Conservation (phyloP, 345 rosid species). For the Aquilaria yunnanensis region DNA sequence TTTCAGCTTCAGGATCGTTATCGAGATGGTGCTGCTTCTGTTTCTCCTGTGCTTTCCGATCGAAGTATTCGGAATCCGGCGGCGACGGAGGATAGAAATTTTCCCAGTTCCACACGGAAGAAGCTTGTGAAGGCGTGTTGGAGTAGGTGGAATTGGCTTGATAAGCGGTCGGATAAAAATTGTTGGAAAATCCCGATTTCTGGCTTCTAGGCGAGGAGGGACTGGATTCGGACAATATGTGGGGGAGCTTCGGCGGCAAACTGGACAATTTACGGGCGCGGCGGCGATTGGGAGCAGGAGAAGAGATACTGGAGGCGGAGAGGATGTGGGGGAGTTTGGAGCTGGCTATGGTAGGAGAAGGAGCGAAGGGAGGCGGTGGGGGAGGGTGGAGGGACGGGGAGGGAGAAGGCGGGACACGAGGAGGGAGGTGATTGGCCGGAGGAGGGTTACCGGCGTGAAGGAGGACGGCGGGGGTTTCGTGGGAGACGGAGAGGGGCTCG, state of each 20-base stretch:
- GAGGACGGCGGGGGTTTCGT: conserved; percentile 78
- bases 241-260: conserved; percentile 54
- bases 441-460: conserved; percentile 36
- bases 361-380: conserved; percentile 33
- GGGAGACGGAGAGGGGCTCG: conserved; percentile 72
- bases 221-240: conserved; percentile 87
- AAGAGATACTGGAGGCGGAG: conserved; percentile 26
- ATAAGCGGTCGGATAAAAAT: conserved; percentile 61
- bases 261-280: conserved; percentile 19
- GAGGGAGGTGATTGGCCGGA: conserved; percentile 26
- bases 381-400: conserved; percentile 32
- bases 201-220: conserved; percentile 58
- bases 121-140: conserved; percentile 75
- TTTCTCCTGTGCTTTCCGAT: conserved; percentile 33
- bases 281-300: conserved; percentile 26
- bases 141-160: conserved; percentile 66
- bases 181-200: conserved; percentile 40
- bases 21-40: conserved; percentile 20
- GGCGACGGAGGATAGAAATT: conserved; percentile 94
- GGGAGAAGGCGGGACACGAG: conserved; percentile 40
- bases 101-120: conserved; percentile 99
- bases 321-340: conserved; percentile 50
- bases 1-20: conserved; percentile 18
- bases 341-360: conserved; percentile 44
- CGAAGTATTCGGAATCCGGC: conserved; percentile 82